Base-by-base conservation (phyloP, 352 stramenopile genomes). In the Phytopythium ostracodes region DNA sequence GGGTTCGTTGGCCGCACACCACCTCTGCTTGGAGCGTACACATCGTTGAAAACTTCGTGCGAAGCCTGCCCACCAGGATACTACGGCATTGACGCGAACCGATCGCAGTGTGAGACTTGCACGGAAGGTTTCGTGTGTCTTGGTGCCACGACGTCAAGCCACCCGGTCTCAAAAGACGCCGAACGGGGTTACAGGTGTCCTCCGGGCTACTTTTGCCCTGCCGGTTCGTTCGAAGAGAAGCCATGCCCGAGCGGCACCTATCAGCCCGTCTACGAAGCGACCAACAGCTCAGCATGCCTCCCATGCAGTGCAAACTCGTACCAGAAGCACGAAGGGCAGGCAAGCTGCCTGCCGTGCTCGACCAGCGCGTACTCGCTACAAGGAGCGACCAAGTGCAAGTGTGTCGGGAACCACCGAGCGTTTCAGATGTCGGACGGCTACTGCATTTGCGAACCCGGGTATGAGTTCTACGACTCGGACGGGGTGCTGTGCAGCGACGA, bases 371-470 rank as follows among this genome's bases (percentile, higher is more conserved):
- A 77, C 53, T 80, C 85, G 0, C 50, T 56, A 2, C 56, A 61
- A 49, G 87, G 85, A 4, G 79, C 86, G 0, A 82, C 72, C 0
- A 73, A 80, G 47, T 98, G 91, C 63, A 84, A 75, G 5, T 98
- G 92, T 46, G 71, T 88, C 27, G 92, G 91, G 7, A 88, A 76
- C 31, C 89, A 98, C 65, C 87, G 92, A 10, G 88, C 88, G 6
- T 98, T 98, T 59, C 89, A 98, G 63, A 88, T 92, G 75, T 89
- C 76, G 0, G 87, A 97, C 42, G 91, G 92, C 2, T 94, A 91
- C 58, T 98, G 92, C 59, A 93, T 97, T 24, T 98, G 92, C 47
- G 76, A 94, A 57, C 89, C 92, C 15, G 88, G 89, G 10, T 97
- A 91, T 65, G 90, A 97, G 59, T 97, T 96, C 56, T 97, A 96